Evolutionary conservation across 179 eudicot species (phyloP), one percentile per base, ranked within the genome.

Genomic region (Silene coronaria): DNA sequence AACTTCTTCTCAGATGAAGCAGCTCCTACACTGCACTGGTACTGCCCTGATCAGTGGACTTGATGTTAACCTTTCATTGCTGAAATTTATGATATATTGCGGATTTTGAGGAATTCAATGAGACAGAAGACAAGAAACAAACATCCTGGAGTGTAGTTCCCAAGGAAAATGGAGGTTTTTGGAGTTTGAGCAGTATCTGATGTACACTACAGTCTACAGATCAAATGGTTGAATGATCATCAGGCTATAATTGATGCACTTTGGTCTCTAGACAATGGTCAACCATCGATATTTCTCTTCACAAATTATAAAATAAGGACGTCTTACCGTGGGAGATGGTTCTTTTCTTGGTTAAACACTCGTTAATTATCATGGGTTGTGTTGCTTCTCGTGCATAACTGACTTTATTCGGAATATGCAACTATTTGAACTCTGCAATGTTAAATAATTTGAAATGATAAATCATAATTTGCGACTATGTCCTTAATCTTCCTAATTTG

Each of bases 21-120:
- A 75, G 89, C 97, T 72, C 96, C 97, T 7, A 81, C 87, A 13
- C 91, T 91, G 55, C 89, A 78, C 5, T 91, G 97, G 97, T 86
- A 82, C 69, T 82, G 84, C 79, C 72, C 86, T 21, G 89, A 84
- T 67, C 88, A 85, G 69, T 89, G 97, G 97, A 79, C 80, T 75
- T 80, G 65, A 80, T 64, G n/a, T 27, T 45, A 48, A 59, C 58
- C 71, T 11, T 22, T 26, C 24, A 6, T 8, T 30, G 36, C 21
- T 53, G 74, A 59, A 23, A 70, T 70, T 30, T 45, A 69, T n/a
- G 72, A 32, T 26, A 76, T 21, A 13, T 36, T 22, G 60, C 5
- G 60, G 57, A 61, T 57, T 45, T 74, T 62, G 70, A 57, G 53
- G 75, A 75, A 70, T 60, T 79, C 53, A 13, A 74, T 68, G 76